Percentiles rank a stretch among this genome's conserved stretches.
phyloP scores from a whole-genome alignment of 208 protist genomes.

The Leishmania mexicana region DNA sequence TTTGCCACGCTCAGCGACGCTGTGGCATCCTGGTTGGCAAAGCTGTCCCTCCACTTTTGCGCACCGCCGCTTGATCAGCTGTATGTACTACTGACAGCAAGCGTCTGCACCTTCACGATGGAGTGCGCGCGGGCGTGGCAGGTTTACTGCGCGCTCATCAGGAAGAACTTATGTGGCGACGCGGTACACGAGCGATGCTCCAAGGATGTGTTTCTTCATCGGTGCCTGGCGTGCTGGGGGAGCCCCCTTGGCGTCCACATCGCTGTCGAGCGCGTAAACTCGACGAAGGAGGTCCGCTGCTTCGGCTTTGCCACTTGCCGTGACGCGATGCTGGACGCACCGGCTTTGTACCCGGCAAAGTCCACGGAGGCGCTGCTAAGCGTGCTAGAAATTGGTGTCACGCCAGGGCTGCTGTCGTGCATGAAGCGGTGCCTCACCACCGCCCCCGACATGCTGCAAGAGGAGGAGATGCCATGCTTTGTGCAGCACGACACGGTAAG shows the following conservation, averaged over 20 bases:
- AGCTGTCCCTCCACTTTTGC: constrained; percentile 30
- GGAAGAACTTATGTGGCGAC: constrained; percentile 29
- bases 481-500: constrained; percentile 53
- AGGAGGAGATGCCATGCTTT: constrained; percentile 36
- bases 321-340: constrained; percentile 22
- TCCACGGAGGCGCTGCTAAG: constrained; percentile 27
- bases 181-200: constrained; percentile 34
- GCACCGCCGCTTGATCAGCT: constrained; percentile 39
- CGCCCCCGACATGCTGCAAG: constrained; percentile 49
- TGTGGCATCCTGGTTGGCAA: constrained; percentile 18
- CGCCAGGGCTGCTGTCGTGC: constrained; percentile 47
- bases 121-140: constrained; percentile 64
- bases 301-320: constrained; percentile 35
- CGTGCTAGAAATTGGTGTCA: constrained; percentile 52
- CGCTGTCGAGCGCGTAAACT: constrained; percentile 15
- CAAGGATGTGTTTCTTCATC: constrained; percentile 62
- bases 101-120: constrained; percentile 69
- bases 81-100: constrained; percentile 55
- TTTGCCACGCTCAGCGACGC: constrained; percentile 32
- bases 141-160: constrained; percentile 47
- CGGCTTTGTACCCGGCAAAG: constrained; percentile 19
- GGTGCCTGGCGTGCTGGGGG: constrained; percentile 57
- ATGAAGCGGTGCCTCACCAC: constrained; percentile 58
- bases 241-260: constrained; percentile 70
- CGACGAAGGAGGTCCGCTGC: constrained; percentile 24